A percentile compares a stretch with the other conserved stretches of the same genome.
phyloP scores from a whole-genome alignment of 2,329 filamentous ascomycete genomes.

The Aspergillus glaucus region DNA sequence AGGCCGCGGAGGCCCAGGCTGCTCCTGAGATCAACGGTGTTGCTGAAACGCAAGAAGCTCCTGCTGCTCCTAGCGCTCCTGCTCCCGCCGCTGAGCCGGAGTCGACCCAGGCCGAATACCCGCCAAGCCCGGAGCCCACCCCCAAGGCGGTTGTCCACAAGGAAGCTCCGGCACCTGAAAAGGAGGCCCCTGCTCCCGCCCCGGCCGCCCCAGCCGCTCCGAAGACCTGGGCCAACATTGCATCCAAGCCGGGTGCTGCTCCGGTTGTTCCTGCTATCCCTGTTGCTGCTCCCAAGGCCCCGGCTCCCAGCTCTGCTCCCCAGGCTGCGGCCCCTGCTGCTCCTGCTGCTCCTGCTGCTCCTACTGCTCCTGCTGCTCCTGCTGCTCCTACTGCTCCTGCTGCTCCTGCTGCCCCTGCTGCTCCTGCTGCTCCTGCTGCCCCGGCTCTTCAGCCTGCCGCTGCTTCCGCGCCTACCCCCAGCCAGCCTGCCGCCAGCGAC shows the following conservation, averaged over 20 bases:
- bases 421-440: constrained; percentile 26
- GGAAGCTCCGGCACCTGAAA: constrained; percentile 46
- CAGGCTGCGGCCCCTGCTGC: constrained; percentile 24
- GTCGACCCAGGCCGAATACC: constrained; percentile 52
- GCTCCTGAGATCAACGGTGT: constrained; percentile 32
- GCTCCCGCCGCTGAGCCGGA: constrained; percentile 36
- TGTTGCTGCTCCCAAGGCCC: constrained; percentile 26
- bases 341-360: constrained; percentile 15
- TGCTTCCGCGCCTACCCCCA: constrained; percentile 47
- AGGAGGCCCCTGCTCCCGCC: constrained; percentile 34
- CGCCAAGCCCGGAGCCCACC: constrained; percentile 56
- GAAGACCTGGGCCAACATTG: constrained; percentile 60
- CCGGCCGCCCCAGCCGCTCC: constrained; percentile 46
- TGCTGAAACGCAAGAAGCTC: constrained; percentile 15
- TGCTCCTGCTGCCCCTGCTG: constrained; percentile 27
- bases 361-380: constrained; percentile 23
- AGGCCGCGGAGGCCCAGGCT: constrained; percentile 24
- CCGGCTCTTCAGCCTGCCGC: constrained; percentile 30
- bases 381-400: neutral
- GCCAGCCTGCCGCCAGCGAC: constrained; percentile 70
- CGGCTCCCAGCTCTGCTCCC: constrained; percentile 25
- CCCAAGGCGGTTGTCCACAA: constrained; percentile 45
- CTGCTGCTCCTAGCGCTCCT: constrained; percentile 15
- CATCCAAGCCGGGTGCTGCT: constrained; percentile 41
- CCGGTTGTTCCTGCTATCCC: constrained; percentile 31